Evolutionary conservation across 768 basidiomycete genomes (phyloP).

Genomic region (Cyathus striatus): DNA sequence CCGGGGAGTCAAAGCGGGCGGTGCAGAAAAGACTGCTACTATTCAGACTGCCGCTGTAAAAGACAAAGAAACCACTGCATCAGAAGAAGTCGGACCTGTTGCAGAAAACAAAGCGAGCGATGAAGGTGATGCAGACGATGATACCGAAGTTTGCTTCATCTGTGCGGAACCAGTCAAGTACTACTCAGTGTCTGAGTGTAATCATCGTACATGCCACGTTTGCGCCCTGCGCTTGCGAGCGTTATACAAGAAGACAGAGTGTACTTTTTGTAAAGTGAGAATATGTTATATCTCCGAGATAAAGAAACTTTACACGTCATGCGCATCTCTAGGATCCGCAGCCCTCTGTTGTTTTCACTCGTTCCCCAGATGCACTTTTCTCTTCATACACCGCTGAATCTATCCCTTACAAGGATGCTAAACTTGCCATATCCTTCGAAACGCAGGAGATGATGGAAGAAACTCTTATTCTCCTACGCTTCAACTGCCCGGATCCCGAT

Average conservation of each 20-base stretch:
- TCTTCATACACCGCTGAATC: slow-evolving; percentile 48
- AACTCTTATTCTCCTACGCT: slow-evolving; percentile 83
- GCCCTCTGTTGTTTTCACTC: slow-evolving; percentile 69
- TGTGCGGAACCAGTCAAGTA: slow-evolving; percentile 94
- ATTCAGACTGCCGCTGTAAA: not conserved
- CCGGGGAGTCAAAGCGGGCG: not conserved
- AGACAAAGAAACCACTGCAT: not conserved
- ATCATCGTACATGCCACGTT: slow-evolving; percentile 93
- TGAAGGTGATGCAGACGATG: slow-evolving; percentile 35
- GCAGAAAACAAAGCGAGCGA: slow-evolving; percentile 14
- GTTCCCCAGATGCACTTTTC: slow-evolving; percentile 56
- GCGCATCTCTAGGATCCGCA: slow-evolving; percentile 56
- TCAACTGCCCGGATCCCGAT: slow-evolving; percentile 85
- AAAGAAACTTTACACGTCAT: slow-evolving; percentile 11
- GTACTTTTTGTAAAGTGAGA: slow-evolving; percentile 93
- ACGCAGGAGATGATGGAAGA: slow-evolving; percentile 94
- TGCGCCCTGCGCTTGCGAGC: slow-evolving; percentile 86
- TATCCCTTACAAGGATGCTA: slow-evolving; percentile 63
- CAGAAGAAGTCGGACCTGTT: not conserved
- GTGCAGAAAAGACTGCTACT: not conserved
- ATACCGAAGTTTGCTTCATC: slow-evolving; percentile 76
- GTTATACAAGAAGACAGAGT: slow-evolving; percentile 89
- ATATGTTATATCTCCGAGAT: slow-evolving; percentile 70
- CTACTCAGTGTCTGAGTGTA: slow-evolving; percentile 83
- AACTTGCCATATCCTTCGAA: slow-evolving; percentile 82